Evolutionary conservation across 208 protist genomes (phyloP).

Genomic region (Endotrypanum monterogeii): DNA sequence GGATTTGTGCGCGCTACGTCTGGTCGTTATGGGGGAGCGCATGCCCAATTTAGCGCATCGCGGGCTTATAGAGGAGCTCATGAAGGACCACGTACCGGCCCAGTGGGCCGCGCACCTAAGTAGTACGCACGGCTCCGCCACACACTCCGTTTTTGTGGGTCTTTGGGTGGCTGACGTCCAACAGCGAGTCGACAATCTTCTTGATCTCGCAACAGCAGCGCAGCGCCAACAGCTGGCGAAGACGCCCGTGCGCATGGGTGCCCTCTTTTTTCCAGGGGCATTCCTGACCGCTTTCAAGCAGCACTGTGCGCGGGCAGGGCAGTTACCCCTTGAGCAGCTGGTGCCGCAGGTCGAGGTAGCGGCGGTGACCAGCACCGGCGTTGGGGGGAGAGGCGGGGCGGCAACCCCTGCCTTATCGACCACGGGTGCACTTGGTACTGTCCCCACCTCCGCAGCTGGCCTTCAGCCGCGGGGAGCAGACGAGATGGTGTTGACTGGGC

Average conservation of each 20-base stretch:
- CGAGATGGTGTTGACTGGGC: slow-evolving; percentile 10
- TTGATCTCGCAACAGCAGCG: slow-evolving; percentile 59
- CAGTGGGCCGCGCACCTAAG: slow-evolving; percentile 76
- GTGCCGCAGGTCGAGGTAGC: slow-evolving; percentile 65
- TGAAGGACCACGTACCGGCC: slow-evolving; percentile 81
- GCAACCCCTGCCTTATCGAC: not conserved
- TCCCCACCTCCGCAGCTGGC: slow-evolving; percentile 19
- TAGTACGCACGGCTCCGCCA: slow-evolving; percentile 36
- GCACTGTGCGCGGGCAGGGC: slow-evolving; percentile 79
- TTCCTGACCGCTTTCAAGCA: slow-evolving; percentile 98
- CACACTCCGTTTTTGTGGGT: slow-evolving; percentile 41
- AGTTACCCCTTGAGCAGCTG: slow-evolving; percentile 94
- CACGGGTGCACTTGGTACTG: too few relatives aligned
- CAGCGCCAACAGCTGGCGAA: slow-evolving; percentile 20
- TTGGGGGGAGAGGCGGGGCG: not conserved
- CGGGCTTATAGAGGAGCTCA: slow-evolving; percentile 79
- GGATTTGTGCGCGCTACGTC: slow-evolving; percentile 73
- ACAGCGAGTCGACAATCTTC: slow-evolving; percentile 55
- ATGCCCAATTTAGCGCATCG: slow-evolving; percentile 92
- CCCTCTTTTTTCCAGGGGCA: slow-evolving; percentile 95
- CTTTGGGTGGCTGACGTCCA: slow-evolving; percentile 67
- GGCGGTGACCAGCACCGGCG: not conserved
- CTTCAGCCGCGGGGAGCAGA: not conserved
- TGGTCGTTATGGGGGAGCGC: slow-evolving; percentile 63
- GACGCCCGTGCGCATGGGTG: slow-evolving; percentile 89